Evolutionary conservation across 2,329 filamentous ascomycete species (phyloP), one percentile per base, ranked within the genome.

Genomic region (Pyricularia grisea): DNA sequence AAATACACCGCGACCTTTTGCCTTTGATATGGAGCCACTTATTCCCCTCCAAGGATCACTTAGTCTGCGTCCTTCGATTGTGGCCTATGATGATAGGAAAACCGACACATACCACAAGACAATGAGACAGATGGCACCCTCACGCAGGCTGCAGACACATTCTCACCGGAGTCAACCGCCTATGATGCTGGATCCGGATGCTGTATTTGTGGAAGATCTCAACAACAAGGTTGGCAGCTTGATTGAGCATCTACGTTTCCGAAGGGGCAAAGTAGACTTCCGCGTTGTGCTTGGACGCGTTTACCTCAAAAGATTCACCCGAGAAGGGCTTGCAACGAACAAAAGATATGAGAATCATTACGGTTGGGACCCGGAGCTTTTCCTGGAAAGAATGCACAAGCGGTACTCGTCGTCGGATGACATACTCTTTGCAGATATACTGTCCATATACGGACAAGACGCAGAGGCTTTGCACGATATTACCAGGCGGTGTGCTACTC

Each of bases 201-300:
- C 25, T 2, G 28, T n/a, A 0, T 70, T 72, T 58, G 20, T 68
- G 10, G 23, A 64, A 55, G 33, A 65, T 7, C 61, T 74, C 4
- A 70, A 27, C 63, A 36, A 28, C 27, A 28, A 67, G 71, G 31
- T 73, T 66, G 27, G 30, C 1, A 69, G 55, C 4, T 66, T 76
- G 10, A 60, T 75, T 10, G 64, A 28, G 2, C 69, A 70, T 11
- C 70, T 73, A 4, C 72, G 73, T 4, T 75, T 73, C 65, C 65
- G 70, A 9, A 63, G 67, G 10, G 73, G 75, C 30, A 73, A 69
- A n/a, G 58, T 77, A 14, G 68, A 69, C 6, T 63, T 77, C 50
- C 70, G 73, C 27, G 75, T 72, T 0, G 75, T 77, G 11, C 68
- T 78, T 11, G 77, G 77, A 3, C 74, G 76, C 6, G 71, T 74